These are phyloP conservation scores for Clonostachys solani DNA, from an alignment of 2,329 filamentous ascomycete species.

Conservation along the genomic window DNA sequence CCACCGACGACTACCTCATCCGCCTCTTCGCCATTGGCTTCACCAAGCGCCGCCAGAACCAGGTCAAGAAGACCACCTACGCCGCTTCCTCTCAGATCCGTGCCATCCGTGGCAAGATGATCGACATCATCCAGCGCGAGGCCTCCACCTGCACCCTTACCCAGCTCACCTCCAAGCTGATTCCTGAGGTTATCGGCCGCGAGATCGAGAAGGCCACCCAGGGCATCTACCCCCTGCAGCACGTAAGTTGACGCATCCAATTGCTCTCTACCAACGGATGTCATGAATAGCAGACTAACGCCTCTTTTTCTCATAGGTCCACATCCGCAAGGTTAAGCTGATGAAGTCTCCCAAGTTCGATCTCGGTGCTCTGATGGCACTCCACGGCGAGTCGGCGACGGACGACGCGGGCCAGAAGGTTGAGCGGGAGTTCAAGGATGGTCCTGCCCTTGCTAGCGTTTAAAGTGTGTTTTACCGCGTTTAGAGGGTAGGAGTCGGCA, in stretches of 20 bases:
- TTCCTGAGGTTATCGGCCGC: conserved; percentile 98
- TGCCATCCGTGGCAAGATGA: conserved; percentile 99
- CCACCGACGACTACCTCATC: conserved; percentile 99
- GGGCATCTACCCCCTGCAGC: conserved; percentile 99
- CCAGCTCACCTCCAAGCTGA: conserved; percentile 97
- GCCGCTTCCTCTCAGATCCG: conserved; percentile 96
- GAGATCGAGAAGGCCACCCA: conserved; percentile 99
- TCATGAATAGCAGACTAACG: conserved; percentile 2
- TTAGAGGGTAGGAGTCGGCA: conserved; percentile 3
- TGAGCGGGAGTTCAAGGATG: conserved; percentile 99
- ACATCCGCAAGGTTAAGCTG: conserved; percentile 99
- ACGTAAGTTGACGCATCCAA: conserved; percentile 57
- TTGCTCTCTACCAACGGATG: neutral
- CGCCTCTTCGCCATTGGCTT: conserved; percentile 98
- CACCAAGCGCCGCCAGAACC: conserved; percentile 98
- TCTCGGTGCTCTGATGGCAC: conserved; percentile 88
- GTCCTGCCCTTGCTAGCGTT: conserved; percentile 79
- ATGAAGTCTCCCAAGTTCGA: conserved; percentile 99
- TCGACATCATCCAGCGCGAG: conserved; percentile 96
- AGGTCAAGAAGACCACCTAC: conserved; percentile 99
- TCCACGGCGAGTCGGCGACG: conserved; percentile 95
- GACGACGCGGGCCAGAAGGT: conserved; percentile 98
- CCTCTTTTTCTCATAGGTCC: conserved; percentile 58
- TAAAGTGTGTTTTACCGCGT: conserved; percentile 48
- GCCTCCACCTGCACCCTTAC: conserved; percentile 89